Base-by-base conservation (phyloP, 257 asterid genomes). In the Capsicum rhomboideum region DNA sequence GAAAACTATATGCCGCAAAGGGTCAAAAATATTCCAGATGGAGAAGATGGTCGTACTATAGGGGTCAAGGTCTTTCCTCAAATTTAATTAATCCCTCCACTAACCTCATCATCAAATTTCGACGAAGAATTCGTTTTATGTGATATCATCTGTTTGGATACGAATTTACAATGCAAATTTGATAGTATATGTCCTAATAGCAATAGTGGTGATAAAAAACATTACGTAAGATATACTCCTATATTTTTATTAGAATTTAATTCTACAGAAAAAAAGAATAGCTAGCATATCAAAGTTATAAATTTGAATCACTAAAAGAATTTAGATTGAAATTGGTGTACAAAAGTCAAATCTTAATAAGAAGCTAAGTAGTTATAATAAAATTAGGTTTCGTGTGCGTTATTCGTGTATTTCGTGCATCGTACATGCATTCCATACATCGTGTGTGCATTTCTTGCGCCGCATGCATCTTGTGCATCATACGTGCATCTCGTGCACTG, bases 41-140 rank as follows among this genome's bases (percentile, higher is more conserved):
- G 85, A 85, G 91, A 84, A 82, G 59, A 74, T 46, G 90, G 90
- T 86, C 89, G 4, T 78, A 74, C 71, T 74, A 63, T 46, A 49
- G 54, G 63, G 31, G 91, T 85, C 90, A 88, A 84, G 59, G 44
- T 83, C 83, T 17, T 74, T 14, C 42, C 56, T 44, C 14, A 46
- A 74, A 74, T 26, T 26, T 23, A 75, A 46, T 44, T 68, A 68
- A 18, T 18, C 28, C 85, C 37, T 6, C 23, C 61, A 82, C 79
- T 63, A 64, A 66, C 29, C 54, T 49, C 37, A 66, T 28, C 49
- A n/a, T 1, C 1, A 20, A 44, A 12, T 8, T 68, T 29, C 8
- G 50, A 17, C 16, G 61, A 75, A 28, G n/a, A 75, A 46, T 26
- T 46, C 44, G 7, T 49, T 49, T 40, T 12, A 23, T 8, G 20